These are phyloP conservation scores for Cicer bijugum DNA, from an alignment of 306 rosid genomes.

Conservation along the genomic window DNA sequence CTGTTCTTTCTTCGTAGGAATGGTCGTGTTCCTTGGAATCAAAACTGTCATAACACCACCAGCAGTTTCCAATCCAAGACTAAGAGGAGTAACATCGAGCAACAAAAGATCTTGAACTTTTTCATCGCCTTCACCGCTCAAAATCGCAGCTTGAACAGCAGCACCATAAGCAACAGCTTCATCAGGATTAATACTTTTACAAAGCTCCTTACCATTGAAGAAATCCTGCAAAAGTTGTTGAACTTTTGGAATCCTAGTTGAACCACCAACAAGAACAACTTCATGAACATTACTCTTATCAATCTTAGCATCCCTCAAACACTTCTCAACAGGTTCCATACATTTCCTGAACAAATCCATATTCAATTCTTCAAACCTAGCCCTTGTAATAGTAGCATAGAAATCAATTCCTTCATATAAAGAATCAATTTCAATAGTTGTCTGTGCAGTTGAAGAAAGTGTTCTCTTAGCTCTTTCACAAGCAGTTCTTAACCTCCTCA, in stretches of 20 bases:
- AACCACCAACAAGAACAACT: slow-evolving; percentile 83
- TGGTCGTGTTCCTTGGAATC: slow-evolving; percentile 81
- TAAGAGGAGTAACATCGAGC: slow-evolving; percentile 79
- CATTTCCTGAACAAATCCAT: slow-evolving; percentile 83
- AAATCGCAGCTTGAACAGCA: slow-evolving; percentile 83
- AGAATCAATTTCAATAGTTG: slow-evolving; percentile 79
- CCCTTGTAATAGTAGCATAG: slow-evolving; percentile 74
- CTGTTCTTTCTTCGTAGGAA: slow-evolving; percentile 82
- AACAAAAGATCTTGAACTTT: slow-evolving; percentile 76
- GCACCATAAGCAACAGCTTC: slow-evolving; percentile 93
- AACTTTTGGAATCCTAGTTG: slow-evolving; percentile 77
- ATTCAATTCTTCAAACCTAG: slow-evolving; percentile 77
- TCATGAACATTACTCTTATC: slow-evolving; percentile 72
- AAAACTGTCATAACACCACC: slow-evolving; percentile 85
- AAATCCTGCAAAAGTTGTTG: slow-evolving; percentile 77
- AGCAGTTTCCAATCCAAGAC: slow-evolving; percentile 75
- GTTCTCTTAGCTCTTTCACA: slow-evolving; percentile 84
- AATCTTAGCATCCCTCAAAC: slow-evolving; percentile 69
- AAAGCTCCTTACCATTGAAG: slow-evolving; percentile 84
- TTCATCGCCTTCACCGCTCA: slow-evolving; percentile 72
- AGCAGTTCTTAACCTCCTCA: slow-evolving; percentile 77
- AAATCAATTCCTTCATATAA: slow-evolving; percentile 79
- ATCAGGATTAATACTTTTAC: slow-evolving; percentile 84
- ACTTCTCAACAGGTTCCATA: slow-evolving; percentile 89
- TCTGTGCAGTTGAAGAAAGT: slow-evolving; percentile 68